These are phyloP conservation scores for Phytophthora boehmeriae DNA, from an alignment of 352 stramenopile species.

Conservation along the genomic window DNA sequence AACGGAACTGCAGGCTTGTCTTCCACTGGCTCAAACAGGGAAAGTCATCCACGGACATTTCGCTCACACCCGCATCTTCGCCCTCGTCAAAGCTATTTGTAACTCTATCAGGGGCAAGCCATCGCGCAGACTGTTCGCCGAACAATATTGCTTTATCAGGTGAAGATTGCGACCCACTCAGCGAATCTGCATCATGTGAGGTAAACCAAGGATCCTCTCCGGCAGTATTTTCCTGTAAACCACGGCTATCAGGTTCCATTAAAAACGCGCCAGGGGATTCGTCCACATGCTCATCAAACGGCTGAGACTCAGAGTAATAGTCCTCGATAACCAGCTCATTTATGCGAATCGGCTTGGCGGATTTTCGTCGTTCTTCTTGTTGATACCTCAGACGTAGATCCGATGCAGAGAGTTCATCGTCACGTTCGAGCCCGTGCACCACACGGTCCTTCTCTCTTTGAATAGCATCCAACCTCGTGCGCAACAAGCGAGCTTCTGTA, in stretches of 20 bases:
- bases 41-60: slow-evolving; percentile 22
- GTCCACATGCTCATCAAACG: slow-evolving; percentile 14
- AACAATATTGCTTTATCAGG: slow-evolving; percentile 47
- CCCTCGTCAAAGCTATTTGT: slow-evolving; percentile 12
- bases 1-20: slow-evolving; percentile 32
- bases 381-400: slow-evolving; percentile 61
- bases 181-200: slow-evolving; percentile 19
- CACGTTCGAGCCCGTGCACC: slow-evolving; percentile 37
- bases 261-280: slow-evolving; percentile 59
- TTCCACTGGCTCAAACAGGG: slow-evolving; percentile 55
- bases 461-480: slow-evolving; percentile 75
- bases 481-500: slow-evolving; percentile 82
- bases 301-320: slow-evolving; percentile 65
- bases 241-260: slow-evolving; percentile 44
- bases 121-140: slow-evolving; percentile 67
- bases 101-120: slow-evolving; percentile 44
- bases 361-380: slow-evolving; percentile 48
- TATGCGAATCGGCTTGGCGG: slow-evolving; percentile 53
- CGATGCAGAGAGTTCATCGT: slow-evolving; percentile 64
- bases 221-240: neutral
- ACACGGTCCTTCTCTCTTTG: slow-evolving; percentile 81
- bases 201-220: slow-evolving; percentile 75
- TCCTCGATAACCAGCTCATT: slow-evolving; percentile 89
- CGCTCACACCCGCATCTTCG: slow-evolving; percentile 9
- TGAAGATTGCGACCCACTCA: slow-evolving; percentile 38